These are phyloP conservation scores for Boletus pseudo-olivaceus DNA, from an alignment of 768 basidiomycete species.

Conservation along the genomic window DNA sequence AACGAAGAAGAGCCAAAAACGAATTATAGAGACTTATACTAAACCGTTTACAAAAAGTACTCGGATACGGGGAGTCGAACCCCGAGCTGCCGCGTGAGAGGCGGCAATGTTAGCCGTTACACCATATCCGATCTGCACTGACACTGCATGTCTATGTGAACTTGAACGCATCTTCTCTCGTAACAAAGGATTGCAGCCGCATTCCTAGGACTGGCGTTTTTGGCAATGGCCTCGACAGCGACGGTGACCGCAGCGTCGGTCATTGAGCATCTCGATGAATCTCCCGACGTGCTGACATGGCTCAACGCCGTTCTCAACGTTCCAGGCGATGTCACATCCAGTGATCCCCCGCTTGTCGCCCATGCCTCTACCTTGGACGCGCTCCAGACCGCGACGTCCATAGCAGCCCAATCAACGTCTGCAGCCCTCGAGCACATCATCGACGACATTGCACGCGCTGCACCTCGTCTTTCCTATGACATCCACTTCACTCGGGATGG, in stretches of 20 bases:
- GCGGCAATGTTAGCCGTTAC: constrained; percentile 56
- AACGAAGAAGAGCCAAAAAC: too few species aligned
- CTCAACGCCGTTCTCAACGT: constrained; percentile 59
- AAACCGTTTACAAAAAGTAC: background rate
- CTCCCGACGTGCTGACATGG: constrained; percentile 64
- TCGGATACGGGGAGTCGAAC: background rate
- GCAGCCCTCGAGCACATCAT: constrained; percentile 82
- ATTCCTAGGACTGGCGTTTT: background rate
- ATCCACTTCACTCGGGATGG: constrained; percentile 96
- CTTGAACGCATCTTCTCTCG: background rate
- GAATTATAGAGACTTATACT: background rate
- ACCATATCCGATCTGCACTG: constrained; percentile 36
- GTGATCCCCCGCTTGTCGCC: constrained; percentile 28
- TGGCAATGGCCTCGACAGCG: constrained; percentile 22
- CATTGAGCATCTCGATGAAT: constrained; percentile 55
- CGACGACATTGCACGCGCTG: constrained; percentile 86
- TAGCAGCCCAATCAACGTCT: constrained; percentile 87
- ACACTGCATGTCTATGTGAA: too few species aligned
- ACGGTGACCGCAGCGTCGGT: constrained; percentile 37
- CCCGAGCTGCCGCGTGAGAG: constrained; percentile 49
- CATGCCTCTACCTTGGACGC: constrained; percentile 75
- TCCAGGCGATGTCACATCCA: constrained; percentile 38
- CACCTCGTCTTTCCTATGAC: constrained; percentile 91
- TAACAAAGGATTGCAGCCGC: too few species aligned
- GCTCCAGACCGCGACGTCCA: constrained; percentile 75